Percentiles rank a stretch among this genome's conserved stretches.
phyloP scores from a whole-genome alignment of 2,329 filamentous ascomycete species.

The Neonectria faginata region DNA sequence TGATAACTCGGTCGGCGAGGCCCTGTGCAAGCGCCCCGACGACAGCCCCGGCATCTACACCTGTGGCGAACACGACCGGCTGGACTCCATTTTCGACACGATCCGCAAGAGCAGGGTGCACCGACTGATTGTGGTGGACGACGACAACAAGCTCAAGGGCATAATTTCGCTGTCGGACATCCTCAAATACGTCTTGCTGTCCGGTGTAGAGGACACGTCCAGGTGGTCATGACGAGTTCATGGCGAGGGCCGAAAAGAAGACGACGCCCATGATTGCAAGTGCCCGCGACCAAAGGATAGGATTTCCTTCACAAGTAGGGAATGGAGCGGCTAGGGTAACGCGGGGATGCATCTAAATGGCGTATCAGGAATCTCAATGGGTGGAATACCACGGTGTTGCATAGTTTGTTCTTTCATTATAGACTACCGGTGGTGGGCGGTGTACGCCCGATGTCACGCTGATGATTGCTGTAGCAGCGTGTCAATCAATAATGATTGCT shows the following conservation, averaged over 20 bases:
- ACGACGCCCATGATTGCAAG: slow-evolving; percentile 42
- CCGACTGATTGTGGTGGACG: slow-evolving; percentile 91
- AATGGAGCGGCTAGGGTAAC: slow-evolving; percentile 20
- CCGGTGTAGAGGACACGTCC: slow-evolving; percentile 72
- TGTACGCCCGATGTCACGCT: slow-evolving; percentile 25
- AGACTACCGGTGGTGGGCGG: slow-evolving; percentile 30
- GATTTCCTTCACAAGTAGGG: slow-evolving; percentile 18
- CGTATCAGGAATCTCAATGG: slow-evolving; percentile 39
- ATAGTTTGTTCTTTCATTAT: slow-evolving; percentile 40
- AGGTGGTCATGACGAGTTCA: slow-evolving; percentile 35
- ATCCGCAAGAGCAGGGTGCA: slow-evolving; percentile 96
- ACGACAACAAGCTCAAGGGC: slow-evolving; percentile 85
- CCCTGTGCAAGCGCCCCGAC: slow-evolving; percentile 85
- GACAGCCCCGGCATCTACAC: slow-evolving; percentile 98
- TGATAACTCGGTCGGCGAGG: slow-evolving; percentile 86
- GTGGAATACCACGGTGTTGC: slow-evolving; percentile 41
- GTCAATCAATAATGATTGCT: slow-evolving; percentile 26
- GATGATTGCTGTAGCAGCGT: slow-evolving; percentile 32
- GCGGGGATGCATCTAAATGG: slow-evolving; percentile 43
- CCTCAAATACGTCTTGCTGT: slow-evolving; percentile 89
- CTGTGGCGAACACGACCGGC: slow-evolving; percentile 88
- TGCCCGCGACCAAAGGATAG: slow-evolving; percentile 31
- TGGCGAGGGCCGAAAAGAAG: slow-evolving; percentile 21
- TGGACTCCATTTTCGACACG: slow-evolving; percentile 97
- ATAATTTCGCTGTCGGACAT: slow-evolving; percentile 96